Percentiles rank a stretch among this genome's conserved stretches.
Evolutionary conservation across 805 yeast species (phyloP).

Genomic region (Tetrapisispora iriomotensis): DNA sequence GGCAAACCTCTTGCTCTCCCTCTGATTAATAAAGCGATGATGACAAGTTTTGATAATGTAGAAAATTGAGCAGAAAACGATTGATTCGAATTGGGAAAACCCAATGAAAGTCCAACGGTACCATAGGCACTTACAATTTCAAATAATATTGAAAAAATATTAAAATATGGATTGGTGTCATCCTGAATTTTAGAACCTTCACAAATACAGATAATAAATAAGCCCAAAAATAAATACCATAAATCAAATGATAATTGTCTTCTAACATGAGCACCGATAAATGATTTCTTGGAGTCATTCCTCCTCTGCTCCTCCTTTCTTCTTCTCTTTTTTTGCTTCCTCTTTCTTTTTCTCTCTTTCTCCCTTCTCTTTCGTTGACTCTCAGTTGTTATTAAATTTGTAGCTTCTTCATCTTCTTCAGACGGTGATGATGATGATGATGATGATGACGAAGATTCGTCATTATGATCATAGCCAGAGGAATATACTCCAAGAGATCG

Average conservation of each 20-base stretch:
- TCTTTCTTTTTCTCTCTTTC: constrained; percentile 10
- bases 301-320: constrained; percentile 20
- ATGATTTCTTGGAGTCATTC: constrained; percentile 36
- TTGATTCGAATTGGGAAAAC: constrained; percentile 57
- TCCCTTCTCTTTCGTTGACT: constrained; percentile 2
- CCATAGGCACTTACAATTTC: constrained; percentile 94
- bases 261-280: constrained; percentile 79
- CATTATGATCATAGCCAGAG: constrained; percentile 16
- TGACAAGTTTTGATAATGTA: constrained; percentile 67
- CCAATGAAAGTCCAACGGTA: constrained; percentile 87
- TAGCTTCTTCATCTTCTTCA: constrained; percentile 14
- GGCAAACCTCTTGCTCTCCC: constrained; percentile 97
- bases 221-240: constrained; percentile 84
- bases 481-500: constrained; percentile 89
- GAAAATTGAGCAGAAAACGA: constrained; percentile 70
- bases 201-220: constrained; percentile 77
- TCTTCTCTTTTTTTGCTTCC: constrained; percentile 13
- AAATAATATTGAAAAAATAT: constrained; percentile 65
- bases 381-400: background rate
- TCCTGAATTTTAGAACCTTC: constrained; percentile 57
- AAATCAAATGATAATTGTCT: constrained; percentile 87
- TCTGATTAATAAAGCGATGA: constrained; percentile 83
- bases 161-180: constrained; percentile 39
- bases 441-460: background rate
- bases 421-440: no score